Base-by-base conservation (phyloP, 1,284 basidiomycete genomes). In the Quambalaria eucalypti region DNA sequence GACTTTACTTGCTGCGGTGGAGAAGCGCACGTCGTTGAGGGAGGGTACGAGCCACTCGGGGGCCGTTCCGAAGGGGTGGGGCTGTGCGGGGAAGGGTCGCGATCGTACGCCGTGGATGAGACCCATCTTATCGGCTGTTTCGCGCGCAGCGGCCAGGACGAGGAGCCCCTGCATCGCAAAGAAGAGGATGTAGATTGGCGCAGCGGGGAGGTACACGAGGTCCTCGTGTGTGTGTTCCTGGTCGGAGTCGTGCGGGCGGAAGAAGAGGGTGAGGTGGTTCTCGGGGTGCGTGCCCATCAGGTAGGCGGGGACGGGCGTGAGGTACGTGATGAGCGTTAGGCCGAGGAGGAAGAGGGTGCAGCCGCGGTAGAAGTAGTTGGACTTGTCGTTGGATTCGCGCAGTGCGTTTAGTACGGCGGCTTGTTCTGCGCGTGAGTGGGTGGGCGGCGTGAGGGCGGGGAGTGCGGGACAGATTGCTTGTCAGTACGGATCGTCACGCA, bases 61-160 rank as follows among this genome's bases (percentile, higher is more conserved):
- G 2, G 73, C 73, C 1, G 73, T 69, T 51, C 71, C 71, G 53
- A 69, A 75, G 10, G 61, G 71, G 48, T 75, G 73, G 1, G 66
- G 62, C 36, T 71, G 68, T 40, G 61, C 59, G 16, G 65, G 62
- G 28, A 62, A 64, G 1, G 68, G 50, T 25, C 23, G 57, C 47
- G 19, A 54, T 53, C 5, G 53, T 31, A 14, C 48, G n/a, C 21
- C 42, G 0, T 23, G 9, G 8, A 59, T 51, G 49, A 68, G 57
- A 23, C 62, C 64, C 62, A 71, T 62, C 21, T 58, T 50, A 10
- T 61, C 56, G 19, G 66, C 51, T 9, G 65, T 50, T 51, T 75
- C 73, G 51, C 62, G 42, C 0, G 36, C 44, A 0, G 62, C 60
- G 7, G 59, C 51, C 51, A 51, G 64, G 44, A 75, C 57, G 28